Base-by-base conservation (phyloP, 371 early-diverging fungal genomes). In the Basidiobolus meristosporus region DNA sequence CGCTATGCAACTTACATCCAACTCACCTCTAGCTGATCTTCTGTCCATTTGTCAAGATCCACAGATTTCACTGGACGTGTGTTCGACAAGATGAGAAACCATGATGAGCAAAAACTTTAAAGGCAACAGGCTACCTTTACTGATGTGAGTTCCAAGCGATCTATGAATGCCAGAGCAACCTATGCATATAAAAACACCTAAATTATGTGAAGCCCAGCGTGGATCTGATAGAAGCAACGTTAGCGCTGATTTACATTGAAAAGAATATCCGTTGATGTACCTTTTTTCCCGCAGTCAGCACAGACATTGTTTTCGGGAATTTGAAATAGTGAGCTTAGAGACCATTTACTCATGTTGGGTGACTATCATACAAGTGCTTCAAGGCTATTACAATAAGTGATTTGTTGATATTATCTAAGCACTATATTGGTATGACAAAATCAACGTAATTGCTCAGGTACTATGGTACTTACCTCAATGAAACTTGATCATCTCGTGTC, bases 141-240 rank as follows among this genome's bases (percentile, higher is more conserved):
- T 73, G 44, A 91, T 86, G 46, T 90, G 90, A 0, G 90, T 90
- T 19, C 90, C 91, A 65, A 90, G 73, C 46, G 77, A 78, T 20
- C 95, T 63, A 51, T 95, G 96, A 30, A 87, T 60, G 23, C 92
- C 84, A 29, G 76, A 78, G 63, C 95, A 95, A 1, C 90, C 70
- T 31, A 93, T 88, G 55, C 95, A 95, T 21, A 95, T 51, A 50
- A 95, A 92, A 22, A 90, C 64, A n/a, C 93, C 91, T 21, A 93
- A 56, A 45, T 89, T 89, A 71, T 77, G 81, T 3, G 88, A 87
- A 9, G 91, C 89, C 92, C 92, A 93, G 23, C 90, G 85, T 31
- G 97, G 90, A 44, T 82, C 92, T 91, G 10, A 34, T n/a, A 19
- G 26, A 18, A 7, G 29, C 7, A 31, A 16, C 32, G 5, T 26